Conservation (phyloP, 1,284 basidiomycete genomes). For the Pseudozyma flocculosa region DNA sequence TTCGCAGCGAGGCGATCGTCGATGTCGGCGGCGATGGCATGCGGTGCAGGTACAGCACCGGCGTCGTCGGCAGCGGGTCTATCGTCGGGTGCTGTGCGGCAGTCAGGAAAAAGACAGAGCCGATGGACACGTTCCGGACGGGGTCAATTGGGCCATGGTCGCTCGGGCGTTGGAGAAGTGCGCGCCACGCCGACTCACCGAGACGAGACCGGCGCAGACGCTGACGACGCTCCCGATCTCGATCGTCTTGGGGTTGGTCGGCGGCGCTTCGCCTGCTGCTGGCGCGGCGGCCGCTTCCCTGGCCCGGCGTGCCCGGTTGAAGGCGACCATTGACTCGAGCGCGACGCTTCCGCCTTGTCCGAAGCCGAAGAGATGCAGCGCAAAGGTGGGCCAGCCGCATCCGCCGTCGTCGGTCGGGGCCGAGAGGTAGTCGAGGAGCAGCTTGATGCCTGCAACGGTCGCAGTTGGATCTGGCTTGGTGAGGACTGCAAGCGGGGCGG, state of each 20-base stretch:
- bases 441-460: slow-evolving; percentile 65
- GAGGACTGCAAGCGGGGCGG: slow-evolving; percentile 60
- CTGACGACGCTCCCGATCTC: slow-evolving; percentile 25
- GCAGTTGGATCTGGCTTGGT: slow-evolving; percentile 70
- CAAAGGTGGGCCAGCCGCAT: slow-evolving; percentile 68
- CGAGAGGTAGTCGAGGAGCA: slow-evolving; percentile 65
- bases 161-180: too few species aligned
- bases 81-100: slow-evolving; percentile 15
- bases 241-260: neutral
- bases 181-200: slow-evolving; percentile 6
- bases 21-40: neutral
- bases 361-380: slow-evolving; percentile 84
- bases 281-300: too few species aligned
- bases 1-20: slow-evolving; percentile 7
- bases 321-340: slow-evolving; percentile 67
- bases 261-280: neutral
- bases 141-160: too few species aligned
- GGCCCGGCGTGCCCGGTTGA: slow-evolving; percentile 61
- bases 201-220: slow-evolving; percentile 29
- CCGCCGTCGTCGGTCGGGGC: slow-evolving; percentile 55
- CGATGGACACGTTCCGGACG: too few species aligned
- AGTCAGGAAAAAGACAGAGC: neutral
- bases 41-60: slow-evolving; percentile 25
- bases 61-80: slow-evolving; percentile 3
- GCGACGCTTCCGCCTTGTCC: slow-evolving; percentile 82